These are phyloP conservation scores for Termitomyces sp. DNA, from an alignment of 768 basidiomycete genomes.

Conservation along the genomic window DNA sequence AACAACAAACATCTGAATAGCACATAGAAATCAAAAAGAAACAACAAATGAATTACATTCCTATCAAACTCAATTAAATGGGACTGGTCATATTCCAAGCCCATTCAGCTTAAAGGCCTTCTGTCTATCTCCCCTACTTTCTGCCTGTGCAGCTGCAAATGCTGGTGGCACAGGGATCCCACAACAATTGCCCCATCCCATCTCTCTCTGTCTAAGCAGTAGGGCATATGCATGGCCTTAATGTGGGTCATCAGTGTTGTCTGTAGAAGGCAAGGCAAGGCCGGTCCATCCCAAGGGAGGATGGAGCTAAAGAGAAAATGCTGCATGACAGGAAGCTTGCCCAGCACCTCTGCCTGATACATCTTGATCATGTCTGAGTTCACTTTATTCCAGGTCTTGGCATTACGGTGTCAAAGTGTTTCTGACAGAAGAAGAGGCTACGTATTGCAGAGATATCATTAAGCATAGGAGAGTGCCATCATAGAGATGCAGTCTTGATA, in stretches of 20 bases:
- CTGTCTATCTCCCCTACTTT: constrained; percentile 36
- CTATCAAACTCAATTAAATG: constrained; percentile 55
- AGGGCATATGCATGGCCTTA: constrained; percentile 47
- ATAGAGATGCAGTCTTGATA: constrained; percentile 93
- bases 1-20: neutral
- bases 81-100: constrained; percentile 69
- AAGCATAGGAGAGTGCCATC: constrained; percentile 99
- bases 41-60: neutral
- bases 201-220: constrained; percentile 44
- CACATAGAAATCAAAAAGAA: neutral
- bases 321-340: constrained; percentile 93
- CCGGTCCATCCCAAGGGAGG: constrained; percentile 62
- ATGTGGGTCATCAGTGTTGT: constrained; percentile 33
- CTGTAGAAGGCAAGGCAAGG: constrained; percentile 29
- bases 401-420: too few relatives aligned
- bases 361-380: constrained; percentile 97
- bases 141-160: constrained; percentile 70
- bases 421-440: constrained; percentile 10
- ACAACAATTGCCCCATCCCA: constrained; percentile 89
- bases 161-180: constrained; percentile 83
- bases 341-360: constrained; percentile 93
- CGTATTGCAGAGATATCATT: constrained; percentile 89
- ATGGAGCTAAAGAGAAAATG: constrained; percentile 94
- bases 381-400: constrained; percentile 96
- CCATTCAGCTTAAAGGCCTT: constrained; percentile 44